Percentiles rank a stretch among this genome's conserved stretches.
Evolutionary conservation across 148 eudicot species (phyloP).

Genomic region (Rhododendron simsii): DNA sequence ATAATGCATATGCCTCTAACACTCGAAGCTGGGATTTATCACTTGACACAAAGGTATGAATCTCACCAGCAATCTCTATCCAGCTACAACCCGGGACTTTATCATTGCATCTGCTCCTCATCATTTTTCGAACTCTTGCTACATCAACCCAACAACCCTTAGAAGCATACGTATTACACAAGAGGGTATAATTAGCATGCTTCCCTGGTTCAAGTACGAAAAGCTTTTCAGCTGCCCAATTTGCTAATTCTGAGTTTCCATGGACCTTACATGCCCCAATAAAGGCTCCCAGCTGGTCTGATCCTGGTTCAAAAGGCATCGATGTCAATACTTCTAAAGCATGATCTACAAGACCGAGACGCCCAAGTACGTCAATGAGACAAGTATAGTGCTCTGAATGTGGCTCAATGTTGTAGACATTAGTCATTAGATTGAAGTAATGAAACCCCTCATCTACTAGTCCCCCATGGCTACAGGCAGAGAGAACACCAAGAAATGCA

Average conservation of each 20-base stretch:
- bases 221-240: conserved; percentile 55
- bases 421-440: conserved; percentile 53
- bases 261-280: conserved; percentile 54
- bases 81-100: conserved; percentile 66
- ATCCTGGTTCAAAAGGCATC: conserved; percentile 27
- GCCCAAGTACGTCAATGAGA: conserved; percentile 60
- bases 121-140: conserved; percentile 42
- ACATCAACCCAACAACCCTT: conserved; percentile 55
- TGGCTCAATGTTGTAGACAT: conserved; percentile 39
- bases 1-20: conserved; percentile 16
- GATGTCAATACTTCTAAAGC: conserved; percentile 41
- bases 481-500: conserved; percentile 57
- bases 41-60: conserved; percentile 25
- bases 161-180: conserved; percentile 63
- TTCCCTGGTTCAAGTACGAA: conserved; percentile 31
- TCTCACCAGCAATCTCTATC: conserved; percentile 36
- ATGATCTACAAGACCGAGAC: conserved; percentile 50
- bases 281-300: conserved; percentile 52
- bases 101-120: conserved; percentile 23
- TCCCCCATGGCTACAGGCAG: conserved; percentile 74
- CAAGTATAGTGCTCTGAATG: conserved; percentile 57
- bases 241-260: conserved; percentile 45
- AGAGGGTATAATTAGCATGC: conserved; percentile 43
- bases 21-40: conserved; percentile 24
- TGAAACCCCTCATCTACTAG: conserved; percentile 44